Conservation (phyloP, 257 asterid species). For the Pogostemon cablin region DNA sequence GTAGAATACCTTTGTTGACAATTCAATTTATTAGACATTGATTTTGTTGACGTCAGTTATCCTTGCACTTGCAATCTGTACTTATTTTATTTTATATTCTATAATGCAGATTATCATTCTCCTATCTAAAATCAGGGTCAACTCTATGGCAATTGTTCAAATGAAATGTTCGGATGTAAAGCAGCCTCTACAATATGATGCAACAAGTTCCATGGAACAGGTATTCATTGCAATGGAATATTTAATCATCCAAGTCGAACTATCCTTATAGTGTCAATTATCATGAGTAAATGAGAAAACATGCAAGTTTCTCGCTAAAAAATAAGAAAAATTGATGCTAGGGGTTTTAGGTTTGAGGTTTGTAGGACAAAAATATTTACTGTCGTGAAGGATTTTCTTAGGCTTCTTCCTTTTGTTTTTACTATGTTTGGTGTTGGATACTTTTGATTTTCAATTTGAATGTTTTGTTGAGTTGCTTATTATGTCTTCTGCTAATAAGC, state of each 20-base stretch:
- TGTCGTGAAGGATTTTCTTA: not conserved
- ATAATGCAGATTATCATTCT: conserved; percentile 67
- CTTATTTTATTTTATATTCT: conserved; percentile 13
- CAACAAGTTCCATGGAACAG: conserved; percentile 76
- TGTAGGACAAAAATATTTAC: not conserved
- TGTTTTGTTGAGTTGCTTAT: not conserved
- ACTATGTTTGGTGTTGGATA: conserved; percentile 5
- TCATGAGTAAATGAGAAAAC: not conserved
- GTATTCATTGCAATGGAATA: conserved; percentile 38
- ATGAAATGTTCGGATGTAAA: conserved; percentile 59
- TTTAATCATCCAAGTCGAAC: conserved; percentile 18
- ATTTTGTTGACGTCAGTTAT: conserved; percentile 14
- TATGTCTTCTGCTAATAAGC: not conserved
- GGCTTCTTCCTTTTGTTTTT: not conserved
- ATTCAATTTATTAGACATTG: not conserved
- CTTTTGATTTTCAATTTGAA: not conserved
- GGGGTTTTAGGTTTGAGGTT: not conserved
- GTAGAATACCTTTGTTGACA: too few species aligned
- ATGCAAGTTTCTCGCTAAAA: not conserved
- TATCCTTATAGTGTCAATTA: conserved; percentile 14
- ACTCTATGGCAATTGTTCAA: conserved; percentile 86
- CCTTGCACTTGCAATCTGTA: conserved; percentile 9
- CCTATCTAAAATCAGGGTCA: conserved; percentile 77
- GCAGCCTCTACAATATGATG: conserved; percentile 43
- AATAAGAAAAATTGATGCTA: not conserved